These are phyloP conservation scores for Jimgerdemannia flammicorona DNA, from an alignment of 192 early-diverging fungal species.

Conservation along the genomic window DNA sequence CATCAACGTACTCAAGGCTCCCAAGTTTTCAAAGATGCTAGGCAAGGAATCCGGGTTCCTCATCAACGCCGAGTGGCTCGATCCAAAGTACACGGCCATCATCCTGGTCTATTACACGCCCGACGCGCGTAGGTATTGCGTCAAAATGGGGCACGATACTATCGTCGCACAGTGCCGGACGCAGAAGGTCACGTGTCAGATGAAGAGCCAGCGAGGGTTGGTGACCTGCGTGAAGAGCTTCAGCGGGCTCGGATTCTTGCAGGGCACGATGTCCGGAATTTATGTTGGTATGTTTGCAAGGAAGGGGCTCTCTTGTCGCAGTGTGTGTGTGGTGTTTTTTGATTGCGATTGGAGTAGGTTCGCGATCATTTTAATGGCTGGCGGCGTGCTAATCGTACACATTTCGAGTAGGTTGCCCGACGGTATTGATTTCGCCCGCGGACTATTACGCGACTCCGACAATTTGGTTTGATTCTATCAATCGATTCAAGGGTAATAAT, in stretches of 20 bases:
- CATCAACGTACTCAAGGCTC: constrained; percentile 60
- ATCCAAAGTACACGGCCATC: constrained; percentile 46
- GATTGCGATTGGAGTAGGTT: not conserved
- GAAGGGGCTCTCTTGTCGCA: not conserved
- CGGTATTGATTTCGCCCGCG: constrained; percentile 57
- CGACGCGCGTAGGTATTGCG: constrained; percentile 42
- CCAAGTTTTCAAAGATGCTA: constrained; percentile 57
- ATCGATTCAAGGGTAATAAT: constrained; percentile 57
- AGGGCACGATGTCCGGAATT: constrained; percentile 32
- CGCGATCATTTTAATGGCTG: too few relatives aligned
- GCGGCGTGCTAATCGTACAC: not conserved
- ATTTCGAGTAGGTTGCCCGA: constrained; percentile 43
- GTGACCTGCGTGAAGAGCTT: constrained; percentile 35
- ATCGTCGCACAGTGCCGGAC: constrained; percentile 57
- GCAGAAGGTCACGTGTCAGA: constrained; percentile 58
- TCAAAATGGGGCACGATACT: constrained; percentile 48
- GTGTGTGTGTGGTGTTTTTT: not conserved
- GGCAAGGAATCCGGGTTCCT: constrained; percentile 56
- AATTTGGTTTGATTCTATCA: constrained; percentile 71
- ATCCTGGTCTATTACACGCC: constrained; percentile 49
- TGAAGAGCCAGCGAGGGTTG: constrained; percentile 41
- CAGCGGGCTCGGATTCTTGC: constrained; percentile 35
- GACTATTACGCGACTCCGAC: constrained; percentile 58
- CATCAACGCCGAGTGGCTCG: constrained; percentile 52
- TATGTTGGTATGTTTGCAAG: constrained; percentile 27